Conservation (phyloP, 106 monocot genomes). For the Dendrobium catenatum region DNA sequence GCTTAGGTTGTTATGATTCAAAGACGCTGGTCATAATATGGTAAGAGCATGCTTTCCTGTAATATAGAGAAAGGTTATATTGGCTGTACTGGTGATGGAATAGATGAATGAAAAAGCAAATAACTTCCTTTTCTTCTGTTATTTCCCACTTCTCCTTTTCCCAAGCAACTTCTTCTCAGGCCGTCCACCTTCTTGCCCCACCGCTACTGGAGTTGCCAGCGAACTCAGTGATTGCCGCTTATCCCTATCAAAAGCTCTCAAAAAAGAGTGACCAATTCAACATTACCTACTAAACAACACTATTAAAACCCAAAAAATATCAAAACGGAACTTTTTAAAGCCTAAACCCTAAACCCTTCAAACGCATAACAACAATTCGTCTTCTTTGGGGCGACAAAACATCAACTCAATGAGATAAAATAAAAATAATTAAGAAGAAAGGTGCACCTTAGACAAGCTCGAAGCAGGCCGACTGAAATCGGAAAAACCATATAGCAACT, state of each 20-base stretch:
- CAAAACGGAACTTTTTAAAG: neutral
- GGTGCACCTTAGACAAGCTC: neutral
- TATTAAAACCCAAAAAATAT: neutral
- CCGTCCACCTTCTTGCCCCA: too few relatives aligned
- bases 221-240: too few relatives aligned
- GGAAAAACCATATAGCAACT: neutral
- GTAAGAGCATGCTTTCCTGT: too few relatives aligned
- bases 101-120: too few relatives aligned
- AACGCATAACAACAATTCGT: neutral
- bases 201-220: too few relatives aligned
- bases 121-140: too few relatives aligned
- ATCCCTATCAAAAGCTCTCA: neutral
- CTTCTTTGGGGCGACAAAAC: neutral
- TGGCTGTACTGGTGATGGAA: too few relatives aligned
- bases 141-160: too few relatives aligned
- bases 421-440: neutral
- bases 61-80: too few relatives aligned
- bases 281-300: neutral
- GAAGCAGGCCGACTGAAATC: neutral
- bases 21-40: too few relatives aligned
- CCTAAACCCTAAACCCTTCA: slow-evolving; percentile 6
- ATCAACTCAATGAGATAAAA: neutral
- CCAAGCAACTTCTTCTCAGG: too few relatives aligned
- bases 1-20: too few relatives aligned
- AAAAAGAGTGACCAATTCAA: neutral